phyloP scores from a whole-genome alignment of 2,329 filamentous ascomycete species.

The Ilyonectria robusta region DNA sequence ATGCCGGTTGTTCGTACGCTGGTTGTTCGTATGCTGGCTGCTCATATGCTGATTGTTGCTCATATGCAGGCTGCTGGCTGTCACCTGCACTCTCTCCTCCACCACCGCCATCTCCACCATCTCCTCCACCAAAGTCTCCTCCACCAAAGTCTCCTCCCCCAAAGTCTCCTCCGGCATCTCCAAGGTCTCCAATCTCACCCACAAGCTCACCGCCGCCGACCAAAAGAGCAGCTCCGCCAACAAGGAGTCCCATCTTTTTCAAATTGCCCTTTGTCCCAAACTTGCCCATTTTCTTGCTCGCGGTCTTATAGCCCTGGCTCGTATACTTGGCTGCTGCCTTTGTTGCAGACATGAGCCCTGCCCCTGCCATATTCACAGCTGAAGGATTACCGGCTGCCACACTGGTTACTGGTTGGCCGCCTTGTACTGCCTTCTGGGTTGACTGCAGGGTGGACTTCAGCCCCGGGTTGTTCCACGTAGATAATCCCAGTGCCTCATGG shows the following conservation, averaged over 20 bases:
- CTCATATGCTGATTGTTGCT: not conserved
- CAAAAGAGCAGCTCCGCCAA: not conserved
- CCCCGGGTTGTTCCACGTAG: not conserved
- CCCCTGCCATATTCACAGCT: not conserved
- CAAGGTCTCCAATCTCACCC: not conserved
- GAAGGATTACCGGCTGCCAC: not conserved
- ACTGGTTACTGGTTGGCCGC: not conserved
- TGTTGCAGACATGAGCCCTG: conserved; percentile 1
- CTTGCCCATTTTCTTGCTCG: conserved; percentile 1
- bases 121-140: not conserved
- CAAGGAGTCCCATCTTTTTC: conserved; percentile 1
- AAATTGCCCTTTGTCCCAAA: not conserved
- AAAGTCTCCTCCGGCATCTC: not conserved
- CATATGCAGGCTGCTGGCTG: not conserved
- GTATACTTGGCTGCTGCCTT: not conserved
- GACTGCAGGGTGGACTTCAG: not conserved
- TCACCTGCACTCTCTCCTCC: not conserved
- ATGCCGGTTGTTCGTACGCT: too few relatives aligned
- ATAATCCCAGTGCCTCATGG: not conserved
- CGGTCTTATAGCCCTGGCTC: not conserved
- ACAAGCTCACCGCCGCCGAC: not conserved
- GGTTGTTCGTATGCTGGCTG: not conserved
- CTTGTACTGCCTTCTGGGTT: not conserved
- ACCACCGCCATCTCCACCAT: not conserved
- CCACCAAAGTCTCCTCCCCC: not conserved